These are phyloP conservation scores for Haberlea rhodopensis DNA, from an alignment of 257 asterid genomes.

Conservation along the genomic window DNA sequence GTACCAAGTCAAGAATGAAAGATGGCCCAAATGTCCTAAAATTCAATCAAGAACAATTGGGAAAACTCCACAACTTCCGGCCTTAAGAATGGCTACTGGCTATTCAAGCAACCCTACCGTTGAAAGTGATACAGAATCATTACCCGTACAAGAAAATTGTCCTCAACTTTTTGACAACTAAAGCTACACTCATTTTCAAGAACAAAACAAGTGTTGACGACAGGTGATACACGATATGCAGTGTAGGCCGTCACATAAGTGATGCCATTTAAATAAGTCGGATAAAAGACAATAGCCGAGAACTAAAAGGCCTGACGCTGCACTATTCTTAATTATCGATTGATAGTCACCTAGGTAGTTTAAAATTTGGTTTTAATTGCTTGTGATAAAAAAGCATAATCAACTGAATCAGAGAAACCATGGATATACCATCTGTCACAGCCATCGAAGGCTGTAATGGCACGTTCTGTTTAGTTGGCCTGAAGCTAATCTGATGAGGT, in stretches of 20 bases:
- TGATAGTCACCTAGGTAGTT: background rate
- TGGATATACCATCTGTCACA: slow-evolving; percentile 73
- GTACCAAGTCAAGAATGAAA: slow-evolving; percentile 20
- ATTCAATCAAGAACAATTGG: background rate
- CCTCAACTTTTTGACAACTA: slow-evolving; percentile 3
- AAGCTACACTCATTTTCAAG: background rate
- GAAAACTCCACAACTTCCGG: background rate
- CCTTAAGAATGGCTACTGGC: background rate
- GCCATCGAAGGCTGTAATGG: slow-evolving; percentile 90
- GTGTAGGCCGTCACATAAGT: background rate
- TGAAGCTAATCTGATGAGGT: slow-evolving; percentile 90
- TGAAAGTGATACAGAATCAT: background rate
- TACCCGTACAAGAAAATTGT: slow-evolving; percentile 2
- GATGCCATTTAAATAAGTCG: background rate
- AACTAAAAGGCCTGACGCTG: background rate
- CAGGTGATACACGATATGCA: background rate
- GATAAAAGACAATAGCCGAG: background rate
- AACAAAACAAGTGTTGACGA: background rate
- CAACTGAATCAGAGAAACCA: slow-evolving; percentile 3
- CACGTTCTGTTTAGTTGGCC: slow-evolving; percentile 75
- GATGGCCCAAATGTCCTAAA: background rate
- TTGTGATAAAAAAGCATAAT: slow-evolving; percentile 4
- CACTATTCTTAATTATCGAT: background rate
- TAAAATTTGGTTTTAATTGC: background rate
- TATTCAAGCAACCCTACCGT: background rate